phyloP scores from a whole-genome alignment of 352 stramenopile species.

The Globisporangium spiculum region DNA sequence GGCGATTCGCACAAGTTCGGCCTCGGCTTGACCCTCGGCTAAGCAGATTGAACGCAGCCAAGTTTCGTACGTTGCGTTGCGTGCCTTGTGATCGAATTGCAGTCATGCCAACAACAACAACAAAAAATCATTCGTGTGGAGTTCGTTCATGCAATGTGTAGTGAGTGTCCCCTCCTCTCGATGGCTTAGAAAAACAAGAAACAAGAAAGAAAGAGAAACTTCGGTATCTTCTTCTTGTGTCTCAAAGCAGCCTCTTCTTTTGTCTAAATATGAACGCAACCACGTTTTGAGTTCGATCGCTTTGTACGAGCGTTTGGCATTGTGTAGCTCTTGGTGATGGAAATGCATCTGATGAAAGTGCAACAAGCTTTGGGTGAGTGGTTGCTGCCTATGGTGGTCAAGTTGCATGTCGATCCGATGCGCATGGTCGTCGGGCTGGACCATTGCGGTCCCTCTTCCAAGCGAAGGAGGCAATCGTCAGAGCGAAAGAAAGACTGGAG shows the following conservation, averaged over 20 bases:
- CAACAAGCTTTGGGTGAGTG: background rate
- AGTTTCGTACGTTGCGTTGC: background rate
- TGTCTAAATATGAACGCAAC: constrained; percentile 1
- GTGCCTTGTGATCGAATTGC: background rate
- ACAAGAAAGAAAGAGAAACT: background rate
- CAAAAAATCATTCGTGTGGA: constrained; percentile 5
- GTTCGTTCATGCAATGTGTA: background rate
- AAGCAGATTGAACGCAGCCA: constrained; percentile 21
- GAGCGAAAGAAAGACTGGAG: background rate
- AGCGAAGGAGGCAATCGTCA: background rate
- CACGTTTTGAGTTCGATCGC: background rate
- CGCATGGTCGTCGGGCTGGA: background rate
- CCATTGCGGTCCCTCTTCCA: background rate
- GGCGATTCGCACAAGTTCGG: constrained; percentile 86
- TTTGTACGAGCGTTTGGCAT: background rate
- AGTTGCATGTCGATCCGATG: background rate
- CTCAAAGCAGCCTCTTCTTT: background rate
- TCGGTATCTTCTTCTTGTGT: background rate
- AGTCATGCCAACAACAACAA: background rate
- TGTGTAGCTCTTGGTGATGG: background rate
- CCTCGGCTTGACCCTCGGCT: constrained; percentile 71
- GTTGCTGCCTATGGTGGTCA: background rate
- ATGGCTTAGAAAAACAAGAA: constrained; percentile 14
- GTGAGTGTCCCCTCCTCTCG: constrained; percentile 10
- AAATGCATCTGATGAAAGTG: background rate